These are phyloP conservation scores for Eucalyptus rudis DNA, from an alignment of 345 rosid genomes.

Conservation along the genomic window DNA sequence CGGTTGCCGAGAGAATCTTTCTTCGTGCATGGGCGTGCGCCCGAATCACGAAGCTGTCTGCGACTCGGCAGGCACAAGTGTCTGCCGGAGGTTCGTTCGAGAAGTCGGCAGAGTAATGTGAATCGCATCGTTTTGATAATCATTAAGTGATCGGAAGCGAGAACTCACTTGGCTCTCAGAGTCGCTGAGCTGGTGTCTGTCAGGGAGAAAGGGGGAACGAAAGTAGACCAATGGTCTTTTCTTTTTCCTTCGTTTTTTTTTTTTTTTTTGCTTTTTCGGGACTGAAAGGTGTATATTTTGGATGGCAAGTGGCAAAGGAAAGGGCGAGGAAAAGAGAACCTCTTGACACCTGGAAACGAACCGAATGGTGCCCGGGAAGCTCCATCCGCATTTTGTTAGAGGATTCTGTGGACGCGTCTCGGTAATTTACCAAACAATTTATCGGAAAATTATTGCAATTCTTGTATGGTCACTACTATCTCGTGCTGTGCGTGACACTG, in stretches of 20 bases:
- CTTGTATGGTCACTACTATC: background rate
- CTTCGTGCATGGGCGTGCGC: no score
- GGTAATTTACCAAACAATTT: background rate
- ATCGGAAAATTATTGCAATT: background rate
- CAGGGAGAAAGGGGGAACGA: background rate
- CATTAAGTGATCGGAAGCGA: no score
- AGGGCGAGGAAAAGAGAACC: background rate
- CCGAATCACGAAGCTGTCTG: no score
- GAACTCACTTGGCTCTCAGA: background rate
- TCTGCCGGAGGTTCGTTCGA: no score
- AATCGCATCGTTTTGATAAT: no score
- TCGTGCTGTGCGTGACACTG: background rate
- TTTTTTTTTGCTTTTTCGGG: background rate
- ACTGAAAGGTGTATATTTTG: background rate
- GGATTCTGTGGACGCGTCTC: background rate
- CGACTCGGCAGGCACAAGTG: no score
- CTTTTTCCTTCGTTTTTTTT: fast-evolving
- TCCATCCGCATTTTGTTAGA: background rate
- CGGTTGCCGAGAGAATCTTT: no score
- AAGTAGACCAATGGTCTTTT: no score
- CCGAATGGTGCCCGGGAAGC: background rate
- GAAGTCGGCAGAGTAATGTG: no score
- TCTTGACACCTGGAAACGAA: background rate
- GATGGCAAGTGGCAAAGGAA: background rate
- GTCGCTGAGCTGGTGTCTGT: background rate